Evolutionary conservation across 192 early-diverging fungal species (phyloP).

Genomic region (Physocladia obscura): DNA sequence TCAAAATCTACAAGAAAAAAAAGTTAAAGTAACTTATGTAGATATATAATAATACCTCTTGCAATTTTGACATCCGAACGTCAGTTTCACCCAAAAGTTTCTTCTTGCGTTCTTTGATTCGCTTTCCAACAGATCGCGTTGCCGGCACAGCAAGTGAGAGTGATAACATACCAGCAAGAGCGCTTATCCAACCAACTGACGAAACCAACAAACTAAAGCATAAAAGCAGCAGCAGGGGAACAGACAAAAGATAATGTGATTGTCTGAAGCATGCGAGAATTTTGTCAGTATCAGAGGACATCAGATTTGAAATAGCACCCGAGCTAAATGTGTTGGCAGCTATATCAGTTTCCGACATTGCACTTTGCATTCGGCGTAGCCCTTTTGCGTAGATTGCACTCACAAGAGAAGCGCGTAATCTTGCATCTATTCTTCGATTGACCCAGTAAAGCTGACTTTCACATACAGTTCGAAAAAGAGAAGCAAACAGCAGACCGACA

Average conservation of each 20-base stretch:
- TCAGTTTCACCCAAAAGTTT: conserved; percentile 23
- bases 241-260: conserved; percentile 28
- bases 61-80: conserved; percentile 6
- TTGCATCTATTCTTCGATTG: conserved; percentile 20
- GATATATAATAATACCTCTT: conserved; percentile 6
- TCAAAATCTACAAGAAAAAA: conserved; percentile 46
- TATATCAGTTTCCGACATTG: not conserved
- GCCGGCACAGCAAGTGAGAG: conserved; percentile 26
- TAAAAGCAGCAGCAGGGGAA: conserved; percentile 18
- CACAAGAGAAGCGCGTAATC: conserved; percentile 13
- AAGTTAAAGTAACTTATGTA: not conserved
- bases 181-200: conserved; percentile 15
- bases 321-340: not conserved
- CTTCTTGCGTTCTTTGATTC: conserved; percentile 17
- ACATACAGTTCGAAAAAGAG: conserved; percentile 16
- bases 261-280: conserved; percentile 31
- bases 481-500: conserved; percentile 9
- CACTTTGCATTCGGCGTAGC: conserved; percentile 10
- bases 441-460: conserved; percentile 33
- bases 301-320: conserved; percentile 28
- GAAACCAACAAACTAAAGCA: conserved; percentile 15
- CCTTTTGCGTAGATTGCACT: conserved; percentile 19
- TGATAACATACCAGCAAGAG: conserved; percentile 22
- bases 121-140: conserved; percentile 13
- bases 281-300: conserved; percentile 31